Percentiles rank a stretch among this genome's conserved stretches.
Evolutionary conservation across 306 rosid genomes (phyloP).

Genomic region (Pyrus betulifolia): DNA sequence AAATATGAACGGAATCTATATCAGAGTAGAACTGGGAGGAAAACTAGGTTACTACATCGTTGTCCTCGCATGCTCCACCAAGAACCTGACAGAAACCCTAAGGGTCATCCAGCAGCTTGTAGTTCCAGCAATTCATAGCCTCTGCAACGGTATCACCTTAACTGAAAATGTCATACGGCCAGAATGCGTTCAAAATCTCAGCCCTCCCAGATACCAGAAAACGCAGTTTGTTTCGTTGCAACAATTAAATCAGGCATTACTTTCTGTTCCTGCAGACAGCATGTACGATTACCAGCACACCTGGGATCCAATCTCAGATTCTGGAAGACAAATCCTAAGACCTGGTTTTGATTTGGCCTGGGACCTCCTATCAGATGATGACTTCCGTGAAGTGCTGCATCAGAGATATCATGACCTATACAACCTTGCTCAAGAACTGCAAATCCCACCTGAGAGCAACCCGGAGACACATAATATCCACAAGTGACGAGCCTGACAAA

Average conservation of each 20-base stretch:
- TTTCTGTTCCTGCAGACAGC: slow-evolving; percentile 81
- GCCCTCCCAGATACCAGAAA: slow-evolving; percentile 71
- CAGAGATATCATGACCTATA: slow-evolving; percentile 79
- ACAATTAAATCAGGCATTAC: slow-evolving; percentile 70
- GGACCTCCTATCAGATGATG: slow-evolving; percentile 83
- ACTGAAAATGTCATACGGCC: slow-evolving; percentile 73
- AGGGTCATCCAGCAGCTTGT: slow-evolving; percentile 68
- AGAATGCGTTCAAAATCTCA: slow-evolving; percentile 65
- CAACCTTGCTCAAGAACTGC: slow-evolving; percentile 83
- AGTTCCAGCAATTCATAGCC: slow-evolving; percentile 72
- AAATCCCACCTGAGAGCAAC: slow-evolving; percentile 62
- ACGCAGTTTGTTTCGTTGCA: slow-evolving; percentile 59
- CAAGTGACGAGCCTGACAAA: slow-evolving; percentile 38
- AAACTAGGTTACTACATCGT: slow-evolving; percentile 68
- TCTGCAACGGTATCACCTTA: slow-evolving; percentile 73
- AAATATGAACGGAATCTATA: slow-evolving; percentile 70
- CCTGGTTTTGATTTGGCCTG: slow-evolving; percentile 81
- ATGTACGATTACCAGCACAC: slow-evolving; percentile 98
- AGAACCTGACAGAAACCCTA: slow-evolving; percentile 77
- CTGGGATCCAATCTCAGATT: slow-evolving; percentile 63
- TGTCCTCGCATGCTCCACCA: slow-evolving; percentile 76
- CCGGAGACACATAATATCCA: slow-evolving; percentile 37
- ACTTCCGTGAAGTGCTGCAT: slow-evolving; percentile 77
- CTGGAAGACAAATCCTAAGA: slow-evolving; percentile 46
- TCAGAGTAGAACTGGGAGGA: slow-evolving; percentile 89